phyloP scores from a whole-genome alignment of 768 basidiomycete species.

The Wakefieldia striispora region DNA sequence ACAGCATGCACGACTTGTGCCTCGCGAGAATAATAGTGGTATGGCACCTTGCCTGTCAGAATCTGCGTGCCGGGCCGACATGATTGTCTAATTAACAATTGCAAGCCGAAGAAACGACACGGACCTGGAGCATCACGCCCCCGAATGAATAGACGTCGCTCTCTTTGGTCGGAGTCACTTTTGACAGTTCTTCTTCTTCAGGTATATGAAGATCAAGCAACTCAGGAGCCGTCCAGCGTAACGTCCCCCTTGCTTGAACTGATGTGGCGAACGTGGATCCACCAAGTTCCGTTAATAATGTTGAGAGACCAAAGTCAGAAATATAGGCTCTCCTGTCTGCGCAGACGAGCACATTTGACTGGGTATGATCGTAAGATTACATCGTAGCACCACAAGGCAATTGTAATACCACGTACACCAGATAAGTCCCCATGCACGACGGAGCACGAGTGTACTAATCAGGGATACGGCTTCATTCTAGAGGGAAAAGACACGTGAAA shows the following conservation, averaged over 20 bases:
- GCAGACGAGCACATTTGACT: slow-evolving; percentile 20
- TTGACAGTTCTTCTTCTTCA: slow-evolving; percentile 10
- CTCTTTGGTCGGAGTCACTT: slow-evolving; percentile 4
- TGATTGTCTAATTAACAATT: not conserved
- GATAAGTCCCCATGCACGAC: slow-evolving; percentile 19
- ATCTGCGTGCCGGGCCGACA: no score
- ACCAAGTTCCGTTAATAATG: slow-evolving; percentile 37
- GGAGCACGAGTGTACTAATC: slow-evolving; percentile 14
- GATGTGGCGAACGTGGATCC: slow-evolving; percentile 34
- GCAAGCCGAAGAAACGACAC: not conserved
- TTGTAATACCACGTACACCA: slow-evolving; percentile 16
- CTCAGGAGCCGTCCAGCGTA: slow-evolving; percentile 14
- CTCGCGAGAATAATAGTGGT: slow-evolving; percentile 11
- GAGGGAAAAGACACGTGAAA: not conserved
- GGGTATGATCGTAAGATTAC: not conserved
- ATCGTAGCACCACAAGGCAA: not conserved
- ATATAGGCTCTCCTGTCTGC: slow-evolving; percentile 14
- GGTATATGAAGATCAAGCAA: slow-evolving; percentile 29
- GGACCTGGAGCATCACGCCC: slow-evolving; percentile 32
- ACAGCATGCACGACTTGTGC: slow-evolving; percentile 10
- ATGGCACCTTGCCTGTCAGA: slow-evolving; percentile 14
- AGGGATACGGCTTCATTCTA: not conserved
- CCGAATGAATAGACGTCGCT: slow-evolving; percentile 22
- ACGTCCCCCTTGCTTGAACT: slow-evolving; percentile 33
- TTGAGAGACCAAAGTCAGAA: slow-evolving; percentile 48